Evolutionary conservation across 140 eudicot species (phyloP).

Genomic region (Stevia rebaudiana): DNA sequence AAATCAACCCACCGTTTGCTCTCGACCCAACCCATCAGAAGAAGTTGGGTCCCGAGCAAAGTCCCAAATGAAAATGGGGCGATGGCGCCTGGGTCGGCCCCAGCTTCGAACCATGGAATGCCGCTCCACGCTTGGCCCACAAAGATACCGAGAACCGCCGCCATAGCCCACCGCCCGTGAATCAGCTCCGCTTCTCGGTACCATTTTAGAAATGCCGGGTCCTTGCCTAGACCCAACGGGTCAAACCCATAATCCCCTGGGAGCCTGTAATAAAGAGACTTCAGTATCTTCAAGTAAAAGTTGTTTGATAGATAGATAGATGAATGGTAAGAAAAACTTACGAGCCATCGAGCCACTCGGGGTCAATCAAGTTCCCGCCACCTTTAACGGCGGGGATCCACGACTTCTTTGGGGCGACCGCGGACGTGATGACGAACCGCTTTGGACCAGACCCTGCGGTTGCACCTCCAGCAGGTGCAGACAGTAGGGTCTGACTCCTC

Average conservation of each 20-base stretch:
- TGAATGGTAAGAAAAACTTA: constrained; percentile 37
- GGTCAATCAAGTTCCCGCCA: constrained; percentile 79
- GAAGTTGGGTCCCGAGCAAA: constrained; percentile 84
- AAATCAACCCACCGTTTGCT: constrained; percentile 96
- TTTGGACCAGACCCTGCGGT: constrained; percentile 35
- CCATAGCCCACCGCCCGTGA: constrained; percentile 98
- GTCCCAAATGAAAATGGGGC: constrained; percentile 71
- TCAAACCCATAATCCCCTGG: constrained; percentile 98
- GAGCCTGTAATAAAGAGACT: constrained; percentile 42
- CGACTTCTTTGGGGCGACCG: constrained; percentile 81
- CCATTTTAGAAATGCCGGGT: constrained; percentile 95
- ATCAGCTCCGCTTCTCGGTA: constrained; percentile 94
- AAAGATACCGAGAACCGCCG: constrained; percentile 84
- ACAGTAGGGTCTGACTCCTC: constrained; percentile 45
- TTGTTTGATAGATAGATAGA: not conserved
- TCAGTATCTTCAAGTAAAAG: not conserved
- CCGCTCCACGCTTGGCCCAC: constrained; percentile 90
- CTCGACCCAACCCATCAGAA: constrained; percentile 98
- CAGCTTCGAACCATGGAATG: constrained; percentile 81
- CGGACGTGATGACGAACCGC: constrained; percentile 52
- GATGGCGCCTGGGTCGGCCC: constrained; percentile 76
- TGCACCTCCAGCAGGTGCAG: constrained; percentile 34
- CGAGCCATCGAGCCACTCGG: constrained; percentile 99
- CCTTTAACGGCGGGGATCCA: constrained; percentile 94
- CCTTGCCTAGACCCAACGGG: constrained; percentile 92